These are phyloP conservation scores for Elsinoe batatas DNA, from an alignment of 2,329 filamentous ascomycete species.

Conservation along the genomic window DNA sequence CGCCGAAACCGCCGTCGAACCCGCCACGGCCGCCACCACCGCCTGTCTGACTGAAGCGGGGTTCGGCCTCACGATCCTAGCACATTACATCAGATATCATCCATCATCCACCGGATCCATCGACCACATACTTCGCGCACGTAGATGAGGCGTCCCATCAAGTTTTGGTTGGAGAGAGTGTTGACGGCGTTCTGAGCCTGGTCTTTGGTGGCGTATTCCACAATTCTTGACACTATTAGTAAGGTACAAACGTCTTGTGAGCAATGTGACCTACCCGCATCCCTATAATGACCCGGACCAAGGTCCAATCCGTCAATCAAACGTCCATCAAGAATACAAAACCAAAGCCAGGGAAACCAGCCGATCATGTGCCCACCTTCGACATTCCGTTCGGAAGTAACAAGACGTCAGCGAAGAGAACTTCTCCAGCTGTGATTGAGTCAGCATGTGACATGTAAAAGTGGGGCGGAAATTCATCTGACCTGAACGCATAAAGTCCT, in stretches of 20 bases:
- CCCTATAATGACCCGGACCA: slow-evolving; percentile 91
- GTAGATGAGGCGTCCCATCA: slow-evolving; percentile 97
- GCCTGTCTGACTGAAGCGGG: slow-evolving; percentile 68
- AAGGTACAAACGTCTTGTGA: slow-evolving; percentile 14
- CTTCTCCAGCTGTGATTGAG: slow-evolving; percentile 71
- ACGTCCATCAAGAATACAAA: slow-evolving; percentile 66
- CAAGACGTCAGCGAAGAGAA: slow-evolving; percentile 98
- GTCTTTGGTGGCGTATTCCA: slow-evolving; percentile 99
- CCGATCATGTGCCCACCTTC: slow-evolving; percentile 97
- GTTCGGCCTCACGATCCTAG: slow-evolving; percentile 94
- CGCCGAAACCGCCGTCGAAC: slow-evolving; percentile 46
- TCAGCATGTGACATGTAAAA: slow-evolving; percentile 23
- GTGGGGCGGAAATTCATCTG: slow-evolving; percentile 32
- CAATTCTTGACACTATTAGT: slow-evolving; percentile 60
- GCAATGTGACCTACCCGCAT: slow-evolving; percentile 74
- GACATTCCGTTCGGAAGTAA: slow-evolving; percentile 99
- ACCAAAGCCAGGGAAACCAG: slow-evolving; percentile 60
- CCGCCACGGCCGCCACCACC: slow-evolving; percentile 47
- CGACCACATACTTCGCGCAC: slow-evolving; percentile 72
- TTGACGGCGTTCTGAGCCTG: slow-evolving; percentile 96
- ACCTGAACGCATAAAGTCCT: slow-evolving; percentile 99
- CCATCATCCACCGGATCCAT: slow-evolving; percentile 10
- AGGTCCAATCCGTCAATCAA: slow-evolving; percentile 97
- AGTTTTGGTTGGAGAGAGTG: slow-evolving; percentile 96
- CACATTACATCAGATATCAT: slow-evolving; percentile 11